Evolutionary conservation across 2,329 filamentous ascomycete genomes (phyloP), one percentile per base, ranked within the genome.

Genomic region (Alternaria dauci): DNA sequence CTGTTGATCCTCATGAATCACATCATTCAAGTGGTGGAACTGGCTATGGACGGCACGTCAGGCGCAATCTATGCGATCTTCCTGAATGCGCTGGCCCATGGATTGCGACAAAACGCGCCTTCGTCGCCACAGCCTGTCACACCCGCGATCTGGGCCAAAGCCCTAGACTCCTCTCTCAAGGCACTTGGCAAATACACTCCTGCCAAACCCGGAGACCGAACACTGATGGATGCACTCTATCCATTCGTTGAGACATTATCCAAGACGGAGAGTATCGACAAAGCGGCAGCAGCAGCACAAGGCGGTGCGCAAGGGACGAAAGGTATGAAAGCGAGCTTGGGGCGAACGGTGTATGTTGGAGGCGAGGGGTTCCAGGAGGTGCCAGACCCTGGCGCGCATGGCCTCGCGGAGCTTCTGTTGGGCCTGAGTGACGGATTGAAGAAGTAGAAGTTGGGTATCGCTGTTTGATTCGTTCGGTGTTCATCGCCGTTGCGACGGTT

Each of bases 281-380:
- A 88, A 74, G 94, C 95, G 8, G 93, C 92, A 0, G 83, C 88
- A 70, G 93, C 92, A 2, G 90, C 93, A 0, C 86, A 87, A 65
- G 84, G 88, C 47, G 95, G 91, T 0, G 91, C 94, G 4, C 90
- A 94, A 66, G 87, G 87, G 30, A 98, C 95, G 20, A 96, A 94
- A 82, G 91, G 90, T 25, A 97, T 99, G 94, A 88, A 91, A 77
- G 92, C 95, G 42, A 95, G 90, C 70, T 82, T 99, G 41, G 95
- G 95, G 8, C 83, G 93, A 59, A 88, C 90, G 2, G 92, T 95
- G 11, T 96, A 96, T 76, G 88, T 96, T 52, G 92, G 70, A 53
- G 91, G 90, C 63, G 86, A 83, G 75, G 91, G 90, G 16, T 94
- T 85, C 81, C 88, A 88, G 80, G 82, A 91, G 70, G 85, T 93